Conservation (phyloP, 148 eudicot genomes). For the Oxyria digyna region DNA sequence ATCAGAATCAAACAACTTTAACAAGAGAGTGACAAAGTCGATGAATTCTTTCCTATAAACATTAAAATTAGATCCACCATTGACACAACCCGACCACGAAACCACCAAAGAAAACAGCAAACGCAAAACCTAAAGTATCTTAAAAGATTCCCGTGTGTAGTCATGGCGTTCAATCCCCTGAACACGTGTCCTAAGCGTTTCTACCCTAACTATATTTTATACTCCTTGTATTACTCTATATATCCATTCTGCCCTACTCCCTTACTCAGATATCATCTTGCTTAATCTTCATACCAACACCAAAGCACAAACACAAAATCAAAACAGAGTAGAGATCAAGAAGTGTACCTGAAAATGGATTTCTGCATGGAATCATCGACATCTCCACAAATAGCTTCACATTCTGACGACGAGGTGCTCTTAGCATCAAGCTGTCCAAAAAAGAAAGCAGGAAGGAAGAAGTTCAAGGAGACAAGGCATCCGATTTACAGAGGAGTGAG, state of each 20-base stretch:
- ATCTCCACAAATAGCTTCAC: not conserved
- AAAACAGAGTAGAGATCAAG: not conserved
- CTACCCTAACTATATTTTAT: not conserved
- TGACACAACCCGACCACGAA: constrained; percentile 1
- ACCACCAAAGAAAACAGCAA: constrained; percentile 8
- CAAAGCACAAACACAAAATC: not conserved
- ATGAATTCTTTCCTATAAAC: no score
- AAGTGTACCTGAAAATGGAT: not conserved
- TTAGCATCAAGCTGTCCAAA: constrained; percentile 10
- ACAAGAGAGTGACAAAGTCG: constrained; percentile 1
- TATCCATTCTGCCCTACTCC: constrained; percentile 1
- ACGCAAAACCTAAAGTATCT: not conserved
- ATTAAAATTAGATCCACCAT: not conserved
- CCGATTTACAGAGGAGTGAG: constrained; percentile 19
- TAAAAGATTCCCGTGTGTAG: constrained; percentile 5
- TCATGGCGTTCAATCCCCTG: not conserved
- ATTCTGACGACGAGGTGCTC: constrained; percentile 7
- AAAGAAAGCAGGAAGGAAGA: constrained; percentile 12
- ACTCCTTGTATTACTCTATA: not conserved
- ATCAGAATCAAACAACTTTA: constrained; percentile 7
- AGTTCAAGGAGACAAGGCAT: constrained; percentile 17
- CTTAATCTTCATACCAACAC: not conserved
- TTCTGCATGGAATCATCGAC: not conserved
- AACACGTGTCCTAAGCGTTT: constrained; percentile 4
- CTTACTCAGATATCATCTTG: constrained; percentile 2